Evolutionary conservation across 2,329 filamentous ascomycete species (phyloP).

Genomic region (Escovopsis sp.): DNA sequence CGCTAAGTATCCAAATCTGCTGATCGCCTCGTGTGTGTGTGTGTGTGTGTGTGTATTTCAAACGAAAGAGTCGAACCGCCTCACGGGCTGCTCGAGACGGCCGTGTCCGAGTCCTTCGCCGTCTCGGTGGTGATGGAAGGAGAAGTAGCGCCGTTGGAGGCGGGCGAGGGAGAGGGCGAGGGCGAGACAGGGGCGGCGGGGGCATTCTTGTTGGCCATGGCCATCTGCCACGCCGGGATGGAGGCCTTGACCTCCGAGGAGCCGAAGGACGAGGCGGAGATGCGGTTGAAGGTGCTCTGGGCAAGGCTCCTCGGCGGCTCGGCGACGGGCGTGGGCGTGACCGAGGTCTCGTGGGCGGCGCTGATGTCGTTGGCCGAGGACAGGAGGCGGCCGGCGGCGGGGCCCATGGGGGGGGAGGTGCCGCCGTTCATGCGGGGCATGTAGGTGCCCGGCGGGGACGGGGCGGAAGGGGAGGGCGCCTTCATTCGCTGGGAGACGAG

Average conservation of each 20-base stretch:
- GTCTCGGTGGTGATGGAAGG: too few relatives aligned
- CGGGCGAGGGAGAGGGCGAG: slow-evolving; percentile 1
- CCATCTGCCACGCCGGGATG: slow-evolving; percentile 70
- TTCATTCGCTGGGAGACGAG: slow-evolving; percentile 54
- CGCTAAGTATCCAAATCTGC: slow-evolving; percentile 1
- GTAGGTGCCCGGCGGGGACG: slow-evolving; percentile 10
- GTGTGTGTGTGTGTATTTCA: too few relatives aligned
- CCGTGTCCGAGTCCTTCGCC: not conserved
- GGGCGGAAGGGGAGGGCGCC: slow-evolving; percentile 14
- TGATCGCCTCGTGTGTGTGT: slow-evolving; percentile 2
- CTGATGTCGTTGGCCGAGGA: slow-evolving; percentile 2
- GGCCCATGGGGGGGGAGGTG: slow-evolving; percentile 7
- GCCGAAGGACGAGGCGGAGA: slow-evolving; percentile 23
- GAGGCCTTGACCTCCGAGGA: slow-evolving; percentile 39
- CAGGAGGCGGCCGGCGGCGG: slow-evolving; percentile 1
- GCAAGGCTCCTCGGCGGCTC: slow-evolving; percentile 19
- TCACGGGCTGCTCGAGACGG: slow-evolving; percentile 5
- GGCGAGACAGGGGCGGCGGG: slow-evolving; percentile 6
- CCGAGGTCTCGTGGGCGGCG: slow-evolving; percentile 11
- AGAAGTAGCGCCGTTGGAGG: not conserved
- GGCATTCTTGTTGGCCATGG: slow-evolving; percentile 48
- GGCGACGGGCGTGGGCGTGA: slow-evolving; percentile 11
- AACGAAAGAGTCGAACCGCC: slow-evolving; percentile 1
- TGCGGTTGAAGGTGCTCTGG: slow-evolving; percentile 14
- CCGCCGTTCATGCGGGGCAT: slow-evolving; percentile 11